These are phyloP conservation scores for Hericium erinaceus DNA, from an alignment of 768 basidiomycete genomes.

Conservation along the genomic window DNA sequence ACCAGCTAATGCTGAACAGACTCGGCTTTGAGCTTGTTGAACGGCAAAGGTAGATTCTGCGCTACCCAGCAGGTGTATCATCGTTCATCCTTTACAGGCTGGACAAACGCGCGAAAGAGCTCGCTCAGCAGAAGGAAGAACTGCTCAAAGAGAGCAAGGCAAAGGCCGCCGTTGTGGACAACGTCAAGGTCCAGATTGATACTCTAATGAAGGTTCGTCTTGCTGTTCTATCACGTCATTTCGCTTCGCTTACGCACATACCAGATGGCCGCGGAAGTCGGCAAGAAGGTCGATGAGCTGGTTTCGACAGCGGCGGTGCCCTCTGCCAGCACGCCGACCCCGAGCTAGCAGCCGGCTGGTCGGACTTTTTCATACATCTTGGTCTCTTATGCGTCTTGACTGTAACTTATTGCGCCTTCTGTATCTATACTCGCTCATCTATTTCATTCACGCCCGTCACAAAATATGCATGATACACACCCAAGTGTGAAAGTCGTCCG, in stretches of 20 bases:
- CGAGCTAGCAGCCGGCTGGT: background rate
- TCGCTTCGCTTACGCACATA: background rate
- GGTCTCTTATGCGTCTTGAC: background rate
- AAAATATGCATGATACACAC: background rate
- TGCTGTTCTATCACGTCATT: background rate
- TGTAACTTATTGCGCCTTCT: background rate
- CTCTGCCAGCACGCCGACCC: background rate
- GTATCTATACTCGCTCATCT: background rate
- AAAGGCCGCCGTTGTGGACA: slow-evolving; percentile 67
- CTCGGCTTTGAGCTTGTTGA: slow-evolving; percentile 82
- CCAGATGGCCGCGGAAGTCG: slow-evolving; percentile 11
- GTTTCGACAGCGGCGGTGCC: slow-evolving; percentile 2
- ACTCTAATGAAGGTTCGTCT: slow-evolving; percentile 55
- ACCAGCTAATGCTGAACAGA: slow-evolving; percentile 82
- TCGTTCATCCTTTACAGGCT: slow-evolving; percentile 35
- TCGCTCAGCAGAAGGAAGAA: slow-evolving; percentile 63
- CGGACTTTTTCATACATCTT: background rate
- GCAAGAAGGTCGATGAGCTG: slow-evolving; percentile 15
- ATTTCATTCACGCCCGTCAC: background rate
- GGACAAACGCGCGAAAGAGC: slow-evolving; percentile 60
- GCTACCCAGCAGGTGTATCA: slow-evolving; percentile 4
- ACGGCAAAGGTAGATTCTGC: slow-evolving; percentile 60
- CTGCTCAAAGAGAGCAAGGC: slow-evolving; percentile 71
- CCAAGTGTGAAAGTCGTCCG: too few species aligned
- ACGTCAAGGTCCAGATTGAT: slow-evolving; percentile 71